Evolutionary conservation across 371 early-diverging fungal species (phyloP).

Genomic region (Chytridium lagenaria): DNA sequence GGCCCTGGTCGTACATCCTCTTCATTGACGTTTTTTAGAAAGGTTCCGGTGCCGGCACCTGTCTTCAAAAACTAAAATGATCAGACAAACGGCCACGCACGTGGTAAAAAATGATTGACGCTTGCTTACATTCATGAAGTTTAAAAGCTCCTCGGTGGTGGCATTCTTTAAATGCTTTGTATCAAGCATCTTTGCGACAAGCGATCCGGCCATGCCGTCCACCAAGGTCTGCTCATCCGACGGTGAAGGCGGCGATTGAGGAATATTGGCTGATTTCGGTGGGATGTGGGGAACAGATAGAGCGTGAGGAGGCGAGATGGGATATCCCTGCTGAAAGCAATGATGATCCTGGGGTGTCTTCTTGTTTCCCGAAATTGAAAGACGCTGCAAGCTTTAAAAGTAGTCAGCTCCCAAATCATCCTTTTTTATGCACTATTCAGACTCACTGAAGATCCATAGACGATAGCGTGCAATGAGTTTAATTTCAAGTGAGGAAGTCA

Average conservation of each 20-base stretch:
- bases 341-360: background rate
- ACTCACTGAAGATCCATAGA: no score
- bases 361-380: background rate
- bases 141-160: slow-evolving; percentile 10
- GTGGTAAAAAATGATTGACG: background rate
- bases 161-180: slow-evolving; percentile 7
- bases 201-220: background rate
- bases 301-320: background rate
- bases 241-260: background rate
- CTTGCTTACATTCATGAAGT: slow-evolving; percentile 8
- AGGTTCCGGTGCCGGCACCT: background rate
- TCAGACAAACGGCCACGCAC: no score
- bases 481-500: no score
- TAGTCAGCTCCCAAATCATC: background rate
- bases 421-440: no score
- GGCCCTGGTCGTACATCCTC: no score
- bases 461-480: no score
- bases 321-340: background rate
- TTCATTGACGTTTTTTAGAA: no score
- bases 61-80: slow-evolving; percentile 6
- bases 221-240: slow-evolving; percentile 18
- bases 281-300: background rate
- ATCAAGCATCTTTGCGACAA: slow-evolving; percentile 5
- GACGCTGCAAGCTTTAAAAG: background rate
- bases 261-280: background rate